These are phyloP conservation scores for Paxillus rubicundulus DNA, from an alignment of 768 basidiomycete species.

Conservation along the genomic window DNA sequence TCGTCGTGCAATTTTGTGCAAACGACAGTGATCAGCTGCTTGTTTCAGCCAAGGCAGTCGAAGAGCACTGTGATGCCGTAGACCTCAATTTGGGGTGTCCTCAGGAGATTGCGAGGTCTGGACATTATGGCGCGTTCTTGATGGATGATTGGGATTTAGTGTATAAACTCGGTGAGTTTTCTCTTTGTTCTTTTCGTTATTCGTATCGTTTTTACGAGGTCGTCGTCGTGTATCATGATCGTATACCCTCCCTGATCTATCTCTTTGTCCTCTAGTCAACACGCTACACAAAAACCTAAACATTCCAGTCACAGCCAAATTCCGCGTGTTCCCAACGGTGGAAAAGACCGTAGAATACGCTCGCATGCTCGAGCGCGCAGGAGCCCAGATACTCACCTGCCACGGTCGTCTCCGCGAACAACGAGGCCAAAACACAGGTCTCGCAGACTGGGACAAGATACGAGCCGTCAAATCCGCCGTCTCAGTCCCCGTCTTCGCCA, in stretches of 20 bases:
- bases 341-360: conserved; percentile 93
- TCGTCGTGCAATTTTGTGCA: conserved; percentile 92
- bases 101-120: conserved; percentile 88
- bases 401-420: conserved; percentile 92
- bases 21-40: conserved; percentile 83
- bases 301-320: conserved; percentile 96
- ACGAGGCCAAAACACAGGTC: conserved; percentile 80
- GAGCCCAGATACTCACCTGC: conserved; percentile 92
- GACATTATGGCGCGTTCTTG: conserved; percentile 85
- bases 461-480: conserved; percentile 88
- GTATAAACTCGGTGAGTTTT: conserved; percentile 63
- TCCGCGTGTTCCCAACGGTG: conserved; percentile 82
- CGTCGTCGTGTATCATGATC: background rate
- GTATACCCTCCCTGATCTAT: background rate
- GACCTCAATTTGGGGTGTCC: conserved; percentile 95
- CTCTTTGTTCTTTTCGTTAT: background rate
- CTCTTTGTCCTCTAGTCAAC: conserved; percentile 55
- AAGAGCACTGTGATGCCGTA: conserved; percentile 84
- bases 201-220: too few relatives aligned
- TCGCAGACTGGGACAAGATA: conserved; percentile 90
- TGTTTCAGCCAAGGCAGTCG: conserved; percentile 71
- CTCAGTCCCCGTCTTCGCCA: conserved; percentile 91
- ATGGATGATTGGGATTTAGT: conserved; percentile 96
- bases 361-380: conserved; percentile 91
- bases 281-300: conserved; percentile 79